Conservation (phyloP, 1,139 yeast genomes). For the Pneumocystis sp. region DNA sequence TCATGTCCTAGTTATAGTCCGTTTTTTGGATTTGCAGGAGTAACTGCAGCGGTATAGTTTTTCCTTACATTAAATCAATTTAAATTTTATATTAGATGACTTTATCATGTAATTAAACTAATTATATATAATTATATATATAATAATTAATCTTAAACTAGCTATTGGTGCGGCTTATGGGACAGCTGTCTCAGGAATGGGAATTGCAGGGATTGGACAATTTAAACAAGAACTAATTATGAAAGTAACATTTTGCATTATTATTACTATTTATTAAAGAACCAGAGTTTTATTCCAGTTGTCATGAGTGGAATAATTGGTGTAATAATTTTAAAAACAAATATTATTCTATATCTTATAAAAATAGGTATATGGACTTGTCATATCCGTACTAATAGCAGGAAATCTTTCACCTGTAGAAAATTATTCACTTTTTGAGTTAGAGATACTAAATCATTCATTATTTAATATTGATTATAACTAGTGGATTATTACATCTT, state of each 20-base stretch:
- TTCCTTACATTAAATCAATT: not conserved
- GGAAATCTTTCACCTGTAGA: conserved; percentile 59
- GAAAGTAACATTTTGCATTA: conserved; percentile 18
- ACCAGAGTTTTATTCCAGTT: conserved; percentile 56
- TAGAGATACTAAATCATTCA: not conserved
- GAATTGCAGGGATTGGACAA: conserved; percentile 62
- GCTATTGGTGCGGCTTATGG: conserved; percentile 92
- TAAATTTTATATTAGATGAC: conserved; percentile 3
- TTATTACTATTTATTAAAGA: conserved; percentile 11
- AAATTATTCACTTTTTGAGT: conserved; percentile 70
- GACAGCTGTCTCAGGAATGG: conserved; percentile 98
- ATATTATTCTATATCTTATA: not conserved
- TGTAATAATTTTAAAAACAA: conserved; percentile 21
- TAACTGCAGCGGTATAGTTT: conserved; percentile 15
- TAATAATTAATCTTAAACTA: not conserved
- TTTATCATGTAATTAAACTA: conserved; percentile 3
- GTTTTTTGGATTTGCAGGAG: conserved; percentile 75
- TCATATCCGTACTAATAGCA: conserved; percentile 88
- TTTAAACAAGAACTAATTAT: conserved; percentile 25
- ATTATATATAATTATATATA: not conserved
- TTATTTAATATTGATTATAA: not conserved
- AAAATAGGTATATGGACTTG: conserved; percentile 66
- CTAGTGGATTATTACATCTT: conserved; percentile 83
- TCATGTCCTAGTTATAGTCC: conserved; percentile 53
- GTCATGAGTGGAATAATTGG: conserved; percentile 99